Evolutionary conservation across 2,329 filamentous ascomycete species (phyloP).

Genomic region (Scorias spongiosa): DNA sequence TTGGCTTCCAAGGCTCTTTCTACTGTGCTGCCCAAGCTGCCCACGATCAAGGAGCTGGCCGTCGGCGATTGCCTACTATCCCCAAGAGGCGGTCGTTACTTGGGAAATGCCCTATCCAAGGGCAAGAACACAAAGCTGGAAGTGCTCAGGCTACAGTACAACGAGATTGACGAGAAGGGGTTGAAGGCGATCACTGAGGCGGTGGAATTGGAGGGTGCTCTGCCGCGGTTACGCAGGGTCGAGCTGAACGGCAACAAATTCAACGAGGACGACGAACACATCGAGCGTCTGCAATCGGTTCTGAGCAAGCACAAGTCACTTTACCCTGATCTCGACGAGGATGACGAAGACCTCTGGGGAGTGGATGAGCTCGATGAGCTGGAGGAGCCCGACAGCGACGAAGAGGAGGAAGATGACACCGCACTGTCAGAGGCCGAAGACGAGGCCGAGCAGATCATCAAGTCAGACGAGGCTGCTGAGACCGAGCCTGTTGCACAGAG

Average conservation of each 20-base stretch:
- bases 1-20: conserved; percentile 66
- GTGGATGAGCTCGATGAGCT: conserved; percentile 77
- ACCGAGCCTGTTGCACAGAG: conserved; percentile 56
- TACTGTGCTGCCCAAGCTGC: conserved; percentile 59
- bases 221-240: conserved; percentile 68
- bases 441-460: conserved; percentile 51
- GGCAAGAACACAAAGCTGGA: conserved; percentile 69
- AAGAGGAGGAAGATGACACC: conserved; percentile 42
- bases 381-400: conserved; percentile 55
- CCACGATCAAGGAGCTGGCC: conserved; percentile 63
- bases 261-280: conserved; percentile 61
- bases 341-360: conserved; percentile 70
- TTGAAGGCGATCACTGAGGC: conserved; percentile 57
- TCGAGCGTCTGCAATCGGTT: conserved; percentile 48
- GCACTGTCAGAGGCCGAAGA: conserved; percentile 15
- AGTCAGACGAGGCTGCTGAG: conserved; percentile 57
- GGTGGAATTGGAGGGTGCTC: conserved; percentile 38
- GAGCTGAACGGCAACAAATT: conserved; percentile 97
- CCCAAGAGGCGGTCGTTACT: conserved; percentile 56
- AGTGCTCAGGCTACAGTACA: conserved; percentile 75
- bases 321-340: conserved; percentile 39
- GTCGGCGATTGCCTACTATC: conserved; percentile 79
- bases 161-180: conserved; percentile 72
- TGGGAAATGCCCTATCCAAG: conserved; percentile 57
- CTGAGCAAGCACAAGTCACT: conserved; percentile 59